Evolutionary conservation across 2,329 filamentous ascomycete genomes (phyloP).

Genomic region (Cytospora mali): DNA sequence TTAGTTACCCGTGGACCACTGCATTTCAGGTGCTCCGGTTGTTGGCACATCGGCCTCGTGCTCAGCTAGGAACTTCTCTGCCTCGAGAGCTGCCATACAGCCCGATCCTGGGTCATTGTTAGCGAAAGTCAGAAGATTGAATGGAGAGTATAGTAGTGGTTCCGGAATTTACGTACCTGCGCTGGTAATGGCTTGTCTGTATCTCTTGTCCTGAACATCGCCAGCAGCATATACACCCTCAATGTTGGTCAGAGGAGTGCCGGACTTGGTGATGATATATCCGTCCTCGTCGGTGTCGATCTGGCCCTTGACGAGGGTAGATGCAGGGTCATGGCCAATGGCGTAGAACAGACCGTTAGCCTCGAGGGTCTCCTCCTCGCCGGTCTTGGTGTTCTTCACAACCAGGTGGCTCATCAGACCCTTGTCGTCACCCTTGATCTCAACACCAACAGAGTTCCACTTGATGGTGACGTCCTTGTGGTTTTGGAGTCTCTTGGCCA

Average conservation of each 20-base stretch:
- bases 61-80: conserved; percentile 89
- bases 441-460: conserved; percentile 79
- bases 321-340: conserved; percentile 94
- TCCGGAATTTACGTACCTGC: conserved; percentile 67
- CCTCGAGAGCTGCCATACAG: conserved; percentile 93
- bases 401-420: conserved; percentile 87
- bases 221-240: conserved; percentile 95
- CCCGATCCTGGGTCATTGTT: conserved; percentile 68
- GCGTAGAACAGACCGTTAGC: conserved; percentile 97
- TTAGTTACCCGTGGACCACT: conserved; percentile 34
- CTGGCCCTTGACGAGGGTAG: conserved; percentile 85
- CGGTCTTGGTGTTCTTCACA: conserved; percentile 77
- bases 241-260: conserved; percentile 83
- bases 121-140: conserved; percentile 27
- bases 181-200: conserved; percentile 96
- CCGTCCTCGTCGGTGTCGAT: conserved; percentile 85
- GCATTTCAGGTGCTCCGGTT: conserved; percentile 30
- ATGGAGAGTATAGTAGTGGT: not conserved
- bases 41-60: conserved; percentile 41
- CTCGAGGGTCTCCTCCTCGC: conserved; percentile 78
- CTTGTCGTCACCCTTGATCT: conserved; percentile 83
- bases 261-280: conserved; percentile 87
- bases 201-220: conserved; percentile 98
- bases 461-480: conserved; percentile 90
- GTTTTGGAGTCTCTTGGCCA: conserved; percentile 79